A percentile compares a stretch with the other conserved stretches of the same genome.
These are phyloP conservation scores for Tulasnella sp. DNA, from an alignment of 768 basidiomycete species.

Conservation along the genomic window DNA sequence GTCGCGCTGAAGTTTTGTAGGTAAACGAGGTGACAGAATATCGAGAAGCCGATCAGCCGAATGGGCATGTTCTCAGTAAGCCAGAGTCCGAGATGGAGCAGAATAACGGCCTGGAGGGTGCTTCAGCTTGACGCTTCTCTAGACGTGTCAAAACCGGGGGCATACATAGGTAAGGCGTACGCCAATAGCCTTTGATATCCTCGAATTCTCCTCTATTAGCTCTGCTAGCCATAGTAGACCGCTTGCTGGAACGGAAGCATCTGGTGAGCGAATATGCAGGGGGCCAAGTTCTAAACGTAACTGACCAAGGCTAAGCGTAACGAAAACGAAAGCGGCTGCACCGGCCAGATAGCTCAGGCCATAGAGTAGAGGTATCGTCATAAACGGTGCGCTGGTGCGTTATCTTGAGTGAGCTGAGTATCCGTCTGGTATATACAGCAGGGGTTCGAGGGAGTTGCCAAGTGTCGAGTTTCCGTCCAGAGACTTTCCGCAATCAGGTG, in stretches of 20 bases:
- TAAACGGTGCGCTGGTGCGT: background rate
- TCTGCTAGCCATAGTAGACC: slow-evolving; percentile 91
- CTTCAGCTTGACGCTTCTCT: background rate
- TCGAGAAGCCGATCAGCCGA: slow-evolving; percentile 62
- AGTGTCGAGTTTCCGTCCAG: background rate
- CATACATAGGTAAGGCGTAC: slow-evolving; percentile 81
- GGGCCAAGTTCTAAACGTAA: slow-evolving; percentile 12
- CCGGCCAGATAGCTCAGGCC: slow-evolving; percentile 49
- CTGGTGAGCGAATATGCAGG: background rate
- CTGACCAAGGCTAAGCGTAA: slow-evolving; percentile 83
- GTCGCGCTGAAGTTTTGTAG: slow-evolving; percentile 79
- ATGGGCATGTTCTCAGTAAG: slow-evolving; percentile 72
- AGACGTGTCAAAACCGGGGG: background rate
- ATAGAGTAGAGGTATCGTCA: slow-evolving; percentile 22
- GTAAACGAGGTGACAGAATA: slow-evolving; percentile 77
- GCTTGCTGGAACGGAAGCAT: slow-evolving; percentile 48
- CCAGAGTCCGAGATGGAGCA: slow-evolving; percentile 64
- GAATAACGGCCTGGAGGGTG: slow-evolving; percentile 53
- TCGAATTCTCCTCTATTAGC: slow-evolving; percentile 88
- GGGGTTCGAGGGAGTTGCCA: background rate
- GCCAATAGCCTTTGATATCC: slow-evolving; percentile 67
- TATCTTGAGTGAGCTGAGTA: background rate
- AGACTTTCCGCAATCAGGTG: background rate
- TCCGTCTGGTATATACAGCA: background rate
- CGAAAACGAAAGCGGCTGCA: slow-evolving; percentile 70